Evolutionary conservation across 192 early-diverging fungal genomes (phyloP), one percentile per base, ranked within the genome.

Genomic region (Coemansia sp.): DNA sequence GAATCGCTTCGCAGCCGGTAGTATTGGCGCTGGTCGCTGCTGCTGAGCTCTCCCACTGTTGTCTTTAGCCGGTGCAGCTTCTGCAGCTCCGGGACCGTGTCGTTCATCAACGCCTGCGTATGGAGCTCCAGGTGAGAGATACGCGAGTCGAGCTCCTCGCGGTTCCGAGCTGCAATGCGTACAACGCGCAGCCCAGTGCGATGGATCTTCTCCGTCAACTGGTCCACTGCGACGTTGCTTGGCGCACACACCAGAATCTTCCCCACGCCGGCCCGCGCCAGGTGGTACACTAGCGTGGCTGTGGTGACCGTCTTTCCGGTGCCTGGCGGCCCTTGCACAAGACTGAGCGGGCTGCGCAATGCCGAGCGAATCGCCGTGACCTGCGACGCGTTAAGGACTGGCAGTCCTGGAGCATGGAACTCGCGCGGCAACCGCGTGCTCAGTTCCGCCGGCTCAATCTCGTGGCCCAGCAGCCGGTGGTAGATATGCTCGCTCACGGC

Each of bases 241-340:
- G 96, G 94, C 0, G 96, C 96, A 55, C 90, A 94, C 0, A 99
- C 96, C 34, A 99, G 72, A n/a, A 99, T 84, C 73, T 94, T 92
- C 10, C 85, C 87, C 44, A 76, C 68, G 61, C 88, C 90, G 75
- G 89, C 85, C 57, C 87, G 87, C 29, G 90, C 89, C 11, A 99
- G 68, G 56, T 99, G 95, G 55, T 99, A 99, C 4, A 99, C 94
- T 50, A 99, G 80, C 0, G 96, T 94, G 2, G 94, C 94, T 1
- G 91, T 92, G 0, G 94, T 98, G 3, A 99, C 94, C 0, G 96
- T 99, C 67, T 99, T 99, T 48, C 96, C 96, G 3, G 96, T 99
- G 44, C 96, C 94, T 0, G 90, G 90, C 7, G 89, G 89, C 8
- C 91, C 96, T 69, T 99, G 96, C 45, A 99, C 98, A 21, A 99